Evolutionary conservation across 2,329 filamentous ascomycete genomes (phyloP).

Genomic region (Sporothrix pseudoabietina): DNA sequence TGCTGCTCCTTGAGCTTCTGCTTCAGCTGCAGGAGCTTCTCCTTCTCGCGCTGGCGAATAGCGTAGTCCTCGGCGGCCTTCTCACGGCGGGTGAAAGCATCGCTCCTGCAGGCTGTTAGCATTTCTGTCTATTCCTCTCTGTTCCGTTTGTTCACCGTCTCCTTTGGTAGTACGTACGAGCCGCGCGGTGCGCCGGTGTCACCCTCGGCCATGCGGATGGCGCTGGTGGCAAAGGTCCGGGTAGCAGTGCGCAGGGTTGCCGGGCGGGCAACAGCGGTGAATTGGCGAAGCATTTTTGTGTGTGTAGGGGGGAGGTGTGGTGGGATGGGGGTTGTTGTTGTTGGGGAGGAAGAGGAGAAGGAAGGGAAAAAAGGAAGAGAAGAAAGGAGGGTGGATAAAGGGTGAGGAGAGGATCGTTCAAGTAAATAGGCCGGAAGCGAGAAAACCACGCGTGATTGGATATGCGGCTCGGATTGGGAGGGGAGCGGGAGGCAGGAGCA

Average conservation of each 20-base stretch:
- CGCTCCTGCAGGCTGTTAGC: constrained; percentile 53
- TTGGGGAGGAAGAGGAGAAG: not conserved
- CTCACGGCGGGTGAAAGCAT: constrained; percentile 92
- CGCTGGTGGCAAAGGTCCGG: constrained; percentile 65
- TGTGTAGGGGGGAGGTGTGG: not conserved
- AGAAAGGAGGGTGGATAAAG: not conserved
- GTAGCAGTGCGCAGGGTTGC: constrained; percentile 54
- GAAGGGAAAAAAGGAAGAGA: not conserved
- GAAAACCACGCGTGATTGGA: constrained; percentile 35
- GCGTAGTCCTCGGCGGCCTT: constrained; percentile 81
- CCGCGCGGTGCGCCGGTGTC: constrained; percentile 66
- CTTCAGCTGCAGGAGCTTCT: constrained; percentile 81
- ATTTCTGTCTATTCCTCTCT: not conserved
- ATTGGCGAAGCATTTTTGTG: constrained; percentile 66
- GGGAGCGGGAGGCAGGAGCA: not conserved
- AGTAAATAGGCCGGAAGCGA: constrained; percentile 27
- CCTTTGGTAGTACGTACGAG: constrained; percentile 50
- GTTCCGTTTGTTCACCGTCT: not conserved
- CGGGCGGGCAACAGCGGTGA: constrained; percentile 56
- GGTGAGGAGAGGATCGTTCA: not conserved
- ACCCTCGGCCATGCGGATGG: constrained; percentile 67
- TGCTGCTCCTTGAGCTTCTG: constrained; percentile 75
- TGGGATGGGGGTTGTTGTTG: not conserved
- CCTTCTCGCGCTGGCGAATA: constrained; percentile 83
- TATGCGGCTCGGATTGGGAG: constrained; percentile 24